Evolutionary conservation across 805 yeast genomes (phyloP).

Genomic region (Ogataea saltuana): DNA sequence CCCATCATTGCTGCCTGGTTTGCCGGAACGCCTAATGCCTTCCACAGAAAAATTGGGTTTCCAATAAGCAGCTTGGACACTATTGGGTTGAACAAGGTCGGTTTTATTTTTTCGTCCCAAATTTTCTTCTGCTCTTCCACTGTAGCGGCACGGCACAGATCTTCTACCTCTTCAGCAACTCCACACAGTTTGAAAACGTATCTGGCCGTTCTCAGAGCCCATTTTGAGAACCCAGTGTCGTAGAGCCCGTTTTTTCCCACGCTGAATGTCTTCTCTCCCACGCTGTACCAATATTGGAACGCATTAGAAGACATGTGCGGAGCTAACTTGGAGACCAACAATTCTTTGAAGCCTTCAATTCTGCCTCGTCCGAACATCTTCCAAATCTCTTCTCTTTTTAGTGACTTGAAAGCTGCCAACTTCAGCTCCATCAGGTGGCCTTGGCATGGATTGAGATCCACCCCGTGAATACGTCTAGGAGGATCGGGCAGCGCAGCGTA

Average conservation of each 20-base stretch:
- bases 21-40: slow-evolving; percentile 85
- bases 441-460: slow-evolving; percentile 81
- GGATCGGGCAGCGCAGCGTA: slow-evolving; percentile 72
- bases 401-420: slow-evolving; percentile 64
- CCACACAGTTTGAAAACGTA: slow-evolving; percentile 61
- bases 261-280: slow-evolving; percentile 59
- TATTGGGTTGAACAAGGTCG: slow-evolving; percentile 68
- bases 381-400: slow-evolving; percentile 66
- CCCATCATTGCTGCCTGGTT: slow-evolving; percentile 85
- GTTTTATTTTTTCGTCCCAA: slow-evolving; percentile 65
- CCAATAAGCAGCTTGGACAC: slow-evolving; percentile 69
- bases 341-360: slow-evolving; percentile 49
- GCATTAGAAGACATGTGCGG: slow-evolving; percentile 79
- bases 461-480: slow-evolving; percentile 79
- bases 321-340: slow-evolving; percentile 57
- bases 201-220: slow-evolving; percentile 76
- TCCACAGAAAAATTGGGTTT: slow-evolving; percentile 86
- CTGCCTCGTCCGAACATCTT: slow-evolving; percentile 74
- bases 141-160: slow-evolving; percentile 56
- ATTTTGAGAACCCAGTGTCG: slow-evolving; percentile 82
- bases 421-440: slow-evolving; percentile 79
- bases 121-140: slow-evolving; percentile 62
- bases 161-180: slow-evolving; percentile 48
- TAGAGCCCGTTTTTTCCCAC: slow-evolving; percentile 61
- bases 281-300: slow-evolving; percentile 75